A percentile compares a stretch with the other conserved stretches of the same genome.
These are phyloP conservation scores for Lachancea nothofagi DNA, from an alignment of 805 yeast genomes.

Conservation along the genomic window DNA sequence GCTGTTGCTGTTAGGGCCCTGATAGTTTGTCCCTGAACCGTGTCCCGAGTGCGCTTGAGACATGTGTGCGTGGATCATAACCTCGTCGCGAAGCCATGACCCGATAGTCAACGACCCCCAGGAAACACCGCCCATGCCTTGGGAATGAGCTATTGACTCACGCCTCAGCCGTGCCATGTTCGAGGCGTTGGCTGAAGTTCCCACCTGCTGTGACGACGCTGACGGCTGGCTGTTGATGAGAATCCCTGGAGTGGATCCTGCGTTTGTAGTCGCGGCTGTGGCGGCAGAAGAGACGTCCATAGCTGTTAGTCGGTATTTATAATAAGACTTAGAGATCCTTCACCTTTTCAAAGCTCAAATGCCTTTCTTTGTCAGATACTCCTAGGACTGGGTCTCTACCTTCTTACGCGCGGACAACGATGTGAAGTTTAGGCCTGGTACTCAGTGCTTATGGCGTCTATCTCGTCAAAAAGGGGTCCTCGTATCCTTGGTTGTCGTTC, in stretches of 20 bases:
- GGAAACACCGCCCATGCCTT: slow-evolving; percentile 95
- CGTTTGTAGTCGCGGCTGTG: slow-evolving; percentile 7
- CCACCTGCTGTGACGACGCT: slow-evolving; percentile 7
- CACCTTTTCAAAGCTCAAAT: too few species aligned
- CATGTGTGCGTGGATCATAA: slow-evolving; percentile 46
- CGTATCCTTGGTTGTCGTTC: too few species aligned
- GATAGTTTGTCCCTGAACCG: neutral
- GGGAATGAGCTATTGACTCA: slow-evolving; percentile 91
- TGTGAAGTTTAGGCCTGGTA: too few species aligned
- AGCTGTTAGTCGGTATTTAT: too few species aligned
- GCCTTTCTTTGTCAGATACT: too few species aligned
- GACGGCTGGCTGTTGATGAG: slow-evolving; percentile 10
- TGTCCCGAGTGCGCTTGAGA: slow-evolving; percentile 4
- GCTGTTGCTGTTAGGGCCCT: neutral
- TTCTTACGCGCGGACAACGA: too few species aligned
- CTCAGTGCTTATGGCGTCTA: too few species aligned
- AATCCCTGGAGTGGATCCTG: slow-evolving; percentile 13
- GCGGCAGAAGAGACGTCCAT: slow-evolving; percentile 9
- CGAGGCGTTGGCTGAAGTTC: slow-evolving; percentile 13
- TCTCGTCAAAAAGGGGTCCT: too few species aligned
- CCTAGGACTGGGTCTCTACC: too few species aligned
- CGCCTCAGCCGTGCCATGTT: slow-evolving; percentile 55
- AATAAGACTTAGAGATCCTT: too few species aligned
- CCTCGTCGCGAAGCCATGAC: slow-evolving; percentile 93
- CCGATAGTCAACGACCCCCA: slow-evolving; percentile 97